phyloP scores from a whole-genome alignment of 2,329 filamentous ascomycete species.

The Clonostachys sp. region DNA sequence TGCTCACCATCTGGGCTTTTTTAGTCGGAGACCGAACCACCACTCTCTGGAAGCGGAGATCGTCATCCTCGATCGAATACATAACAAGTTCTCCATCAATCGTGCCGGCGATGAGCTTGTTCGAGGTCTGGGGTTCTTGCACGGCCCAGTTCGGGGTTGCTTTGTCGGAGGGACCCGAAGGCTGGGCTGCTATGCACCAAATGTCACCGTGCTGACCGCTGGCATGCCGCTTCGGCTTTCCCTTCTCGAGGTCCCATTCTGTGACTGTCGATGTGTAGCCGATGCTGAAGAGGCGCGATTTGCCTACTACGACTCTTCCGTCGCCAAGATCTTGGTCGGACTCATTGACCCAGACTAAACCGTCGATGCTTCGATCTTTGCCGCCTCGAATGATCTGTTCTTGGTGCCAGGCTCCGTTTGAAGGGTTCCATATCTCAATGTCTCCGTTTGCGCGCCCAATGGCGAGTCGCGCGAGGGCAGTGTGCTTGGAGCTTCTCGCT shows the following conservation, averaged over 20 bases:
- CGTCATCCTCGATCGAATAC: constrained; percentile 79
- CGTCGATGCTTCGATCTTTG: constrained; percentile 82
- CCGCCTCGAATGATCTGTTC: constrained; percentile 82
- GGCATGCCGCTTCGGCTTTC: constrained; percentile 72
- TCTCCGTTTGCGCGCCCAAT: constrained; percentile 91
- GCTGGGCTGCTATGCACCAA: constrained; percentile 92
- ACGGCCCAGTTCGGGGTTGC: constrained; percentile 3
- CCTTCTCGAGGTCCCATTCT: constrained; percentile 87
- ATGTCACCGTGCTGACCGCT: constrained; percentile 94
- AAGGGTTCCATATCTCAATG: constrained; percentile 96
- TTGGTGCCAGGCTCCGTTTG: constrained; percentile 79
- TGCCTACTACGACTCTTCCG: constrained; percentile 61
- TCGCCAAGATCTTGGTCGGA: constrained; percentile 64
- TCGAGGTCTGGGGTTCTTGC: constrained; percentile 27
- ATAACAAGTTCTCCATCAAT: constrained; percentile 87
- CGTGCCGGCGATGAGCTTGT: constrained; percentile 78
- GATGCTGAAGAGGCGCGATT: constrained; percentile 88
- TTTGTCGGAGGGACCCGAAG: constrained; percentile 21
- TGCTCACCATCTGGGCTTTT: constrained; percentile 83
- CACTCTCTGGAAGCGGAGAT: constrained; percentile 74
- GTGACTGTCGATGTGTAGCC: constrained; percentile 89
- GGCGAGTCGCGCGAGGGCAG: constrained; percentile 67
- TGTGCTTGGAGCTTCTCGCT: constrained; percentile 36
- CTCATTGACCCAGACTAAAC: constrained; percentile 86
- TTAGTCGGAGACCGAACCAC: constrained; percentile 75